Conservation (phyloP, 352 stramenopile species). For the Globisporangium barbulae region DNA sequence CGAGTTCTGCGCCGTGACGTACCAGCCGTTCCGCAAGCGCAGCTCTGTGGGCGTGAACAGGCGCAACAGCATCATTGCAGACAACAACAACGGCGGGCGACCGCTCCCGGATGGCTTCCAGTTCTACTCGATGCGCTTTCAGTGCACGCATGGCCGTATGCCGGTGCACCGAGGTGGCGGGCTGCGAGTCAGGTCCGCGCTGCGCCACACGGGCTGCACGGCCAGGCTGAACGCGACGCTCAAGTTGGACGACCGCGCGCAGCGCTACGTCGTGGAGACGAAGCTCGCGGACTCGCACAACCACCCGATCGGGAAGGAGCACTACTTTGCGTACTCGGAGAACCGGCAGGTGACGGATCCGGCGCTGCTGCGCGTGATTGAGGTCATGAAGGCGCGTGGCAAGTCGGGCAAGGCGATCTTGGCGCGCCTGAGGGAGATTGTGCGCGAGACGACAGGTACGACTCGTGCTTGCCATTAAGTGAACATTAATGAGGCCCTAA, state of each 20-base stretch:
- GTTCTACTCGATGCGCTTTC: constrained; percentile 5
- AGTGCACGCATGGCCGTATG: constrained; percentile 8
- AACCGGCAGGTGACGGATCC: constrained; percentile 10
- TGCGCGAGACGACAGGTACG: background rate
- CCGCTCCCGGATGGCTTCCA: background rate
- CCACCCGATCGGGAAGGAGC: constrained; percentile 2
- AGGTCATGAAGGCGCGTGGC: background rate
- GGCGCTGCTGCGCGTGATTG: constrained; percentile 6
- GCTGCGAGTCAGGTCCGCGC: background rate
- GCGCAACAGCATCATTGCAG: constrained; percentile 26
- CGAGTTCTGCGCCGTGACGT: constrained; percentile 4
- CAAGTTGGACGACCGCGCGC: background rate
- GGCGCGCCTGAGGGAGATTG: background rate
- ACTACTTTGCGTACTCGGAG: constrained; percentile 15
- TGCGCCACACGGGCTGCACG: constrained; percentile 13
- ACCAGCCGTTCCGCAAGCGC: constrained; percentile 5
- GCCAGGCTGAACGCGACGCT: constrained; percentile 10
- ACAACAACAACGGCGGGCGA: constrained; percentile 14
- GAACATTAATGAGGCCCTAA: background rate
- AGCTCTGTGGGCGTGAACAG: background rate
- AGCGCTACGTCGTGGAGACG: background rate
- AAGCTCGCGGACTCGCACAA: constrained; percentile 10
- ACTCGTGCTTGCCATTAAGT: background rate
- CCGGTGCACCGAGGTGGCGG: background rate
- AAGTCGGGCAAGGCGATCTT: background rate